phyloP scores from a whole-genome alignment of 805 yeast genomes.

The Wickerhamomyces pijperi region DNA sequence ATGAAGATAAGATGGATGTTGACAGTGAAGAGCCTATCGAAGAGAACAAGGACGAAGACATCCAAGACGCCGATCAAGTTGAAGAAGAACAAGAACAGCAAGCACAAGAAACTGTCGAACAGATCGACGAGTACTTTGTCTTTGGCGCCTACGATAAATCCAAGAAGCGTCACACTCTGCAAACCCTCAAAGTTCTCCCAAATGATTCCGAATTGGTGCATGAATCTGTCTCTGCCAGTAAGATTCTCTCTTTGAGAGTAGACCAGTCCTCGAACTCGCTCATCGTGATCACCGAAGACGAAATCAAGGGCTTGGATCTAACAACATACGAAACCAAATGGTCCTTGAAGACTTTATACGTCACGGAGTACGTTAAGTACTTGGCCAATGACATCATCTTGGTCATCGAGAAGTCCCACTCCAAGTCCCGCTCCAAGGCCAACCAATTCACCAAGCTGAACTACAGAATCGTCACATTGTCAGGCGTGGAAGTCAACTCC shows the following conservation, averaged over 20 bases:
- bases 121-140: constrained; percentile 3
- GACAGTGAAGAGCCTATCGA: neutral
- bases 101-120: neutral
- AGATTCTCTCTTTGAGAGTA: constrained; percentile 7
- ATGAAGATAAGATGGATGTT: neutral
- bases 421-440: constrained; percentile 2
- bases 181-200: constrained; percentile 10
- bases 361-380: constrained; percentile 6
- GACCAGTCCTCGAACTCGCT: neutral
- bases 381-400: constrained; percentile 11
- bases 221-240: constrained; percentile 7
- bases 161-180: constrained; percentile 10
- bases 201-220: constrained; percentile 15
- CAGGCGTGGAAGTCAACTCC: constrained; percentile 16
- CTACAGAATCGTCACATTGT: constrained; percentile 9
- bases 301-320: constrained; percentile 2
- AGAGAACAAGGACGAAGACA: neutral
- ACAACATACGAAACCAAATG: constrained; percentile 6
- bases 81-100: no score
- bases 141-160: constrained; percentile 13
- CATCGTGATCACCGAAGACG: constrained; percentile 8
- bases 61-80: neutral
- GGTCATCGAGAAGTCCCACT: constrained; percentile 6
- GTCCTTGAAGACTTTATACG: constrained; percentile 9
- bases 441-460: constrained; percentile 7